These are phyloP conservation scores for Sonneratia caseolaris DNA, from an alignment of 345 rosid genomes.

Conservation along the genomic window DNA sequence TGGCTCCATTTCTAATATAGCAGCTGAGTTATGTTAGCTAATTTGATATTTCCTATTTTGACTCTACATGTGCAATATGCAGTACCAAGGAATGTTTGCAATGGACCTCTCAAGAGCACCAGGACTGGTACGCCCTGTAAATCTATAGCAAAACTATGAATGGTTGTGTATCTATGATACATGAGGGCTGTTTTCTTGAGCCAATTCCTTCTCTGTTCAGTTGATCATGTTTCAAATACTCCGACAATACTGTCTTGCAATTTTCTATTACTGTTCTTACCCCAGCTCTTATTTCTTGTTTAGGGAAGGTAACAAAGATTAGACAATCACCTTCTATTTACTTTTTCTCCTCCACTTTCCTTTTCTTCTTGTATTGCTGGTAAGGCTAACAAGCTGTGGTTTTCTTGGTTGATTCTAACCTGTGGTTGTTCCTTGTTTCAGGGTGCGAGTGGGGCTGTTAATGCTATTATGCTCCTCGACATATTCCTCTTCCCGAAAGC, in stretches of 20 bases:
- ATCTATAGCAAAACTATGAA: neutral
- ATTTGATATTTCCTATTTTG: neutral
- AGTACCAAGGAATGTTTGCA: conserved; percentile 38
- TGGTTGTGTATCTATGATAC: neutral
- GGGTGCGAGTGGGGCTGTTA: conserved; percentile 95
- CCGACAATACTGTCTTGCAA: neutral
- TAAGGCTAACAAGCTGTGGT: neutral
- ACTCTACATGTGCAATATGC: conserved; percentile 13
- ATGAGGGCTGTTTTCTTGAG: neutral
- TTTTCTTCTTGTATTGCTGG: neutral
- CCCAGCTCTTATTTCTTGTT: neutral
- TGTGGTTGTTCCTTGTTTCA: conserved; percentile 11
- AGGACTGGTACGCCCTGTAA: conserved; percentile 46
- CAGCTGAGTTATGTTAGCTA: neutral
- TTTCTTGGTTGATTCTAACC: neutral
- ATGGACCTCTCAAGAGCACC: conserved; percentile 62
- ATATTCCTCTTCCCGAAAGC: conserved; percentile 77
- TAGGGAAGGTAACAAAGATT: neutral
- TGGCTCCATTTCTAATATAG: neutral
- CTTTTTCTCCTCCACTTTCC: neutral
- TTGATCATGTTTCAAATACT: neutral
- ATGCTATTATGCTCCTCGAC: conserved; percentile 79
- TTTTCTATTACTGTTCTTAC: neutral
- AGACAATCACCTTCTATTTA: neutral
- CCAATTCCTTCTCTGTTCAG: neutral